Conservation (phyloP, 495 filamentous ascomycete species). For the Penicillium robsamsonii region DNA sequence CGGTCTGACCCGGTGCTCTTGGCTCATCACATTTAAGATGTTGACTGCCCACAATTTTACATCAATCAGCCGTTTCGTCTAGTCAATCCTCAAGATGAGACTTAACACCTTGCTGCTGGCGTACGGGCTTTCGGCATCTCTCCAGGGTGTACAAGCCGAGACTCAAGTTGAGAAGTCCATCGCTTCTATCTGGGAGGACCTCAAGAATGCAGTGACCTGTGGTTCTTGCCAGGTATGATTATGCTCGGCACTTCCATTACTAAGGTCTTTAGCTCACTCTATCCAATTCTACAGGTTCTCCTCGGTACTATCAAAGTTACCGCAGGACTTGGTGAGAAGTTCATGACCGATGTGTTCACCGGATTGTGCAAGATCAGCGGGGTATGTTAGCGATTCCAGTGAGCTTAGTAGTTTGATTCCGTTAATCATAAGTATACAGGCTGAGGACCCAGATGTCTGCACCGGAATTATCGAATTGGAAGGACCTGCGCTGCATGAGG, state of each 20-base stretch:
- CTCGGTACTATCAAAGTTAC: conserved; percentile 46
- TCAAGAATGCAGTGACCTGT: conserved; percentile 26
- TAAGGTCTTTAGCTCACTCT: neutral
- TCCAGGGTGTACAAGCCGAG: conserved; percentile 7
- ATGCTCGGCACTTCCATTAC: too few species aligned
- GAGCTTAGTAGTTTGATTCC: neutral
- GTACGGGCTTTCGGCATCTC: conserved; percentile 5
- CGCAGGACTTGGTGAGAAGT: conserved; percentile 41
- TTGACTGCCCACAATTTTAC: neutral
- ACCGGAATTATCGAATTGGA: conserved; percentile 45
- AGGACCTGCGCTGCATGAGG: conserved; percentile 48
- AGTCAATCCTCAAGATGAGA: conserved; percentile 10
- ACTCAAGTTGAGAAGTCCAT: conserved; percentile 12
- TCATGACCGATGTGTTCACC: conserved; percentile 41
- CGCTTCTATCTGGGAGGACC: conserved; percentile 22
- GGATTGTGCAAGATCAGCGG: conserved; percentile 45
- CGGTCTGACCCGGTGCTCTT: neutral
- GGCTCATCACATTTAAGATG: conserved; percentile 9
- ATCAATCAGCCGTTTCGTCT: neutral
- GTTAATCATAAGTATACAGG: conserved; percentile 13
- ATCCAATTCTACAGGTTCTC: conserved; percentile 29
- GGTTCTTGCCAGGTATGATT: conserved; percentile 20
- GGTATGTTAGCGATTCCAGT: conserved; percentile 22
- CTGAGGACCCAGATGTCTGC: conserved; percentile 52
- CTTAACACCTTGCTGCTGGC: conserved; percentile 4